phyloP scores from a whole-genome alignment of 2,329 filamentous ascomycete species.

The Periglandula ipomoeae region DNA sequence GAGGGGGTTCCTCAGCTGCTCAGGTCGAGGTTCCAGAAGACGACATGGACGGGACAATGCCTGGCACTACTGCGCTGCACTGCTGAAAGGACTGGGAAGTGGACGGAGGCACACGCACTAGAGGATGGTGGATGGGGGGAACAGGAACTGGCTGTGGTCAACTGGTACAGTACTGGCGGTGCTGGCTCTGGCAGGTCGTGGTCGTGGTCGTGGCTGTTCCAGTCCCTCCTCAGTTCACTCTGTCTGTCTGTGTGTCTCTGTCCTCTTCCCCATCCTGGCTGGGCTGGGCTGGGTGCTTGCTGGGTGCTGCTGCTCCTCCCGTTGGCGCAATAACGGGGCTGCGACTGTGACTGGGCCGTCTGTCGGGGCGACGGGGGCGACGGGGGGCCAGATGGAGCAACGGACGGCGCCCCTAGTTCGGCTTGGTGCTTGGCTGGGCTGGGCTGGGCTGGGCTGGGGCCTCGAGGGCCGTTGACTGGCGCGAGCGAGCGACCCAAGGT shows the following conservation, averaged over 20 bases:
- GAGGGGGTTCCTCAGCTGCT: constrained; percentile 12
- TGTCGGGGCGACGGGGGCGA: too few relatives aligned
- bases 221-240: too few relatives aligned
- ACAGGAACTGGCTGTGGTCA: too few relatives aligned
- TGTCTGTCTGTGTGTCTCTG: too few relatives aligned
- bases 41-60: constrained; percentile 1
- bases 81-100: not conserved
- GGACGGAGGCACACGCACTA: too few relatives aligned
- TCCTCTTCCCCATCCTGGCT: too few relatives aligned
- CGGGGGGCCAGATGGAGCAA: not conserved
- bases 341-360: not conserved
- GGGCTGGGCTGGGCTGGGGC: not conserved
- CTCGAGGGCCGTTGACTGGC: not conserved
- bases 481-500: not conserved
- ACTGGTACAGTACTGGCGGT: too few relatives aligned
- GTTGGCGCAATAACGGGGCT: not conserved
- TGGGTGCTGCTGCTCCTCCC: too few relatives aligned
- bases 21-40: constrained; percentile 4
- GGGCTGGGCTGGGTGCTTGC: too few relatives aligned
- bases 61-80: constrained; percentile 2
- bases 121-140: too few relatives aligned
- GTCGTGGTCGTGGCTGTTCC: too few relatives aligned
- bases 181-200: too few relatives aligned
- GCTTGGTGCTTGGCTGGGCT: not conserved
- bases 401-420: not conserved